These are phyloP conservation scores for Juglanconis sp. DNA, from an alignment of 2,329 filamentous ascomycete species.

Conservation along the genomic window DNA sequence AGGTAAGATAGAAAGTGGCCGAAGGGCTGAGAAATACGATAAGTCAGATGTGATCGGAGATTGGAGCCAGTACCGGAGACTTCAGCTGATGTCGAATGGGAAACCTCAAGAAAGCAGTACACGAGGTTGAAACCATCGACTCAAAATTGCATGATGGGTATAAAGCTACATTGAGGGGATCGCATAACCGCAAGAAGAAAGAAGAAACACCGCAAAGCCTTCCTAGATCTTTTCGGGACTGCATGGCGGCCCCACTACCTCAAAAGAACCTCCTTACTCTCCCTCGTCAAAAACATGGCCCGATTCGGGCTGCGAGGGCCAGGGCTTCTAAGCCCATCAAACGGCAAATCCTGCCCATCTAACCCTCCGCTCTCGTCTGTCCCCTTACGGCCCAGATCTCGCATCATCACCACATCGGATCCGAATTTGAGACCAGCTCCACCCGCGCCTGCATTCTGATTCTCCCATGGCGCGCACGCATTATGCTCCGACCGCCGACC, in stretches of 20 bases:
- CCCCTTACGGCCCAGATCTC: not conserved
- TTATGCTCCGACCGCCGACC: not conserved
- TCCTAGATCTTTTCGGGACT: not conserved
- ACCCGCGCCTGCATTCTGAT: not conserved
- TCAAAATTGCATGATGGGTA: too few species aligned
- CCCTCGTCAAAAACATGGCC: not conserved
- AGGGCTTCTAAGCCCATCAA: constrained; percentile 1
- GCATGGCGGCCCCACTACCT: not conserved
- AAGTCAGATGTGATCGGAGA: too few species aligned
- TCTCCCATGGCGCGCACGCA: constrained; percentile 3
- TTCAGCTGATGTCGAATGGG: too few species aligned
- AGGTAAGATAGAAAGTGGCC: too few species aligned
- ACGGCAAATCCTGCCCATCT: not conserved
- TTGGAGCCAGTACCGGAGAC: too few species aligned
- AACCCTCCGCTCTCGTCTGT: not conserved
- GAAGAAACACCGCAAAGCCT: not conserved
- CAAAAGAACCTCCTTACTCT: constrained; percentile 13
- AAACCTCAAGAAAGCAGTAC: too few species aligned
- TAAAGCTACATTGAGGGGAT: too few species aligned
- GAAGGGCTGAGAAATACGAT: too few species aligned
- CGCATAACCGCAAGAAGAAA: not conserved
- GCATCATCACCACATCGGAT: constrained; percentile 9
- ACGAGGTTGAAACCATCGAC: too few species aligned
- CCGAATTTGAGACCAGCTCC: not conserved
- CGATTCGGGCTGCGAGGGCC: not conserved